phyloP scores from a whole-genome alignment of 257 asterid genomes.

The Mitragyna speciosa region DNA sequence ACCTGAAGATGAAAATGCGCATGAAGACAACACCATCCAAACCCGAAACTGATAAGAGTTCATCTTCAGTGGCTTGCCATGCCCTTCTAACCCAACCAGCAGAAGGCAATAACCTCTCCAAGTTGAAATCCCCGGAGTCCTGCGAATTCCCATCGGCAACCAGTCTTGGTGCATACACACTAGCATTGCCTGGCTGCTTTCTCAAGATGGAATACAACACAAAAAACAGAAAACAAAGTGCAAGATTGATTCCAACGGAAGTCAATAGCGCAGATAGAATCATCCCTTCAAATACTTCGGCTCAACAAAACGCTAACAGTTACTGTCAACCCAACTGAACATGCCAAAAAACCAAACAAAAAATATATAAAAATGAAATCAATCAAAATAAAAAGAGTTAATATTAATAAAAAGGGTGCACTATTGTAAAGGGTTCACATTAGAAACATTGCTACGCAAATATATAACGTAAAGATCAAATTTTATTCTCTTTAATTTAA shows the following conservation, averaged over 20 bases:
- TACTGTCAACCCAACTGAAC: conserved; percentile 17
- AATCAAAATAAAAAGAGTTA: neutral
- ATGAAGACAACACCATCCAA: conserved; percentile 95
- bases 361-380: neutral
- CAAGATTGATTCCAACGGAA: conserved; percentile 81
- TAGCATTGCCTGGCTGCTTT: conserved; percentile 63
- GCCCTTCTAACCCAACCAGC: conserved; percentile 80
- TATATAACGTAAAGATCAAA: too few species aligned
- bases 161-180: conserved; percentile 74
- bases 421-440: neutral
- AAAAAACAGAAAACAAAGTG: conserved; percentile 57
- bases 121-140: conserved; percentile 34
- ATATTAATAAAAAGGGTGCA: neutral
- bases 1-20: conserved; percentile 86
- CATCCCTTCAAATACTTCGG: conserved; percentile 50
- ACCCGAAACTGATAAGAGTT: conserved; percentile 64
- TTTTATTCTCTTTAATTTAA: too few species aligned
- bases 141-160: conserved; percentile 61
- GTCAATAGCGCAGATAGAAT: conserved; percentile 89
- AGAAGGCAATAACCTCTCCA: conserved; percentile 53
- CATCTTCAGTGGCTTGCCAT: conserved; percentile 81
- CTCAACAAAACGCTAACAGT: neutral
- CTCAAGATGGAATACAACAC: conserved; percentile 64
- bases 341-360: neutral
- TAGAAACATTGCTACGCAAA: neutral